A percentile compares a stretch with the other conserved stretches of the same genome.
These are phyloP conservation scores for Apostasia ramifera DNA, from an alignment of 106 monocot genomes.

Conservation along the genomic window DNA sequence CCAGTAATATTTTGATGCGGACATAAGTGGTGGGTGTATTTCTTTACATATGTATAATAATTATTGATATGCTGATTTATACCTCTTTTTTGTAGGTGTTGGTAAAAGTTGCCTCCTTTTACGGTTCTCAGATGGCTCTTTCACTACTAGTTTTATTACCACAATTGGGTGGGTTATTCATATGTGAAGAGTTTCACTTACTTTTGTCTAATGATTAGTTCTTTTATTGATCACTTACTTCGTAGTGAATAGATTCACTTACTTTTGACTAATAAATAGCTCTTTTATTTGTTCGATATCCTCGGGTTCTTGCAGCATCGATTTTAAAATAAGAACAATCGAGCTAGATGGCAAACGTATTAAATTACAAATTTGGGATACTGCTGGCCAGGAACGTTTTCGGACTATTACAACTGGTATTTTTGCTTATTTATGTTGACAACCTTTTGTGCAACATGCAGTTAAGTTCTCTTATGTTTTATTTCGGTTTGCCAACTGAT, in stretches of 20 bases:
- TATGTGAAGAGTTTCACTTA: neutral
- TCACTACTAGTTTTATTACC: constrained; percentile 34
- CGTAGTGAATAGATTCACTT: neutral
- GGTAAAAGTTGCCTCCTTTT: constrained; percentile 34
- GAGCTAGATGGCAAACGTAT: constrained; percentile 73
- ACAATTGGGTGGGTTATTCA: constrained; percentile 22
- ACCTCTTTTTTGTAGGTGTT: constrained; percentile 20
- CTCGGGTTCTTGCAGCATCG: constrained; percentile 36
- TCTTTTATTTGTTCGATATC: neutral
- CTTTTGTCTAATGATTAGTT: neutral
- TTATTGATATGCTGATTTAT: neutral
- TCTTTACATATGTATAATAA: too few relatives aligned
- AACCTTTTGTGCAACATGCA: neutral
- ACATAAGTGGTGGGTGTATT: too few relatives aligned
- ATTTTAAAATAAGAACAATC: constrained; percentile 75
- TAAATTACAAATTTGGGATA: constrained; percentile 77
- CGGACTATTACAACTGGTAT: constrained; percentile 66
- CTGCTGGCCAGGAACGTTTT: constrained; percentile 73
- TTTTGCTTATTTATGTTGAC: neutral
- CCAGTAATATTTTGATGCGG: too few relatives aligned
- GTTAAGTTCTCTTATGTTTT: neutral
- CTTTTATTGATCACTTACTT: neutral
- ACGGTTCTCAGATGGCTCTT: constrained; percentile 31
- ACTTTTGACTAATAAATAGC: neutral
- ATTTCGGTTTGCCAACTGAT: neutral